A percentile compares a stretch with the other conserved stretches of the same genome.
Conservation (phyloP, 2,329 filamentous ascomycete species). For the Fusarium nisikadoi region DNA sequence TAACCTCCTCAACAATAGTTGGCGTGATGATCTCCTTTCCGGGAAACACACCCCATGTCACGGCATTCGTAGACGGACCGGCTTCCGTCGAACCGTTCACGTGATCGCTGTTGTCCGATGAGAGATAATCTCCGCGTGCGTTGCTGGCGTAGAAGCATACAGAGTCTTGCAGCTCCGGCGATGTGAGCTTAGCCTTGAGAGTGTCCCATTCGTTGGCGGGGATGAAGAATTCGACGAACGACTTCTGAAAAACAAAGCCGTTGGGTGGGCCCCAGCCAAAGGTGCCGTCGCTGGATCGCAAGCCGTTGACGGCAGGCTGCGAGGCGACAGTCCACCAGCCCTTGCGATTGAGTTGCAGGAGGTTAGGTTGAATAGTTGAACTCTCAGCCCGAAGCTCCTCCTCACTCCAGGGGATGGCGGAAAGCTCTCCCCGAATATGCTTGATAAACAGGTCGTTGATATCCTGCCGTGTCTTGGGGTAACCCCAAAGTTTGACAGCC, state of each 20-base stretch:
- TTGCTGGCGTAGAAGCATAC: conserved; percentile 93
- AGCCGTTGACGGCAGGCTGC: conserved; percentile 91
- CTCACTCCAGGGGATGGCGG: conserved; percentile 93
- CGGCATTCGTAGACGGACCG: conserved; percentile 80
- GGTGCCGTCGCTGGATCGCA: conserved; percentile 77
- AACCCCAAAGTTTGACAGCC: conserved; percentile 86
- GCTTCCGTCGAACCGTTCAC: conserved; percentile 42
- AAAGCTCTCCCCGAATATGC: conserved; percentile 81
- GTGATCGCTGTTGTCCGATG: conserved; percentile 66
- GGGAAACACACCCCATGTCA: conserved; percentile 96
- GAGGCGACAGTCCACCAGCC: conserved; percentile 98
- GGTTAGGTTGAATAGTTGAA: conserved; percentile 77
- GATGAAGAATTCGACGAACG: conserved; percentile 97
- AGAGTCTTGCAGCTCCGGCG: conserved; percentile 68
- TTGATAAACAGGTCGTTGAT: conserved; percentile 83
- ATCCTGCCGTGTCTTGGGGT: conserved; percentile 75
- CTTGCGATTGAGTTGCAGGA: conserved; percentile 79
- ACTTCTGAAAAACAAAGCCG: conserved; percentile 97
- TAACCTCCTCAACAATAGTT: conserved; percentile 95
- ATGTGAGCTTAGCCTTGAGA: conserved; percentile 71
- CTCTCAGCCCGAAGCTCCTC: conserved; percentile 88
- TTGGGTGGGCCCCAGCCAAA: conserved; percentile 95
- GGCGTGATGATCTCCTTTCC: conserved; percentile 96
- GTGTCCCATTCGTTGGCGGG: conserved; percentile 75
- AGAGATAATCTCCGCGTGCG: conserved; percentile 78